Evolutionary conservation across 495 filamentous ascomycete genomes (phyloP).

Genomic region (Evernia prunastri): DNA sequence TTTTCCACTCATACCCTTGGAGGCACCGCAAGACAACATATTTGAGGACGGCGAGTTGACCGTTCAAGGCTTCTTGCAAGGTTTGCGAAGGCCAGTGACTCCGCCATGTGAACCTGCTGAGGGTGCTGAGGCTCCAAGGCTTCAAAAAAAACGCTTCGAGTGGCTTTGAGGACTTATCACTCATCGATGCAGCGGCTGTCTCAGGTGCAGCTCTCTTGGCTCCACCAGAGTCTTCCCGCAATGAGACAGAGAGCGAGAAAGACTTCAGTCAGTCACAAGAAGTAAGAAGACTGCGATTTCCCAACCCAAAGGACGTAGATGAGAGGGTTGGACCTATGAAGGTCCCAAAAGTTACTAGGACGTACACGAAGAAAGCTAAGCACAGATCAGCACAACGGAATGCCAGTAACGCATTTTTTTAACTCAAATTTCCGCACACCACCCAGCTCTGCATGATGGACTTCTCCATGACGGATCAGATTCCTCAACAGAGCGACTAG

Average conservation of each 20-base stretch:
- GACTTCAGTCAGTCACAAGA: not conserved
- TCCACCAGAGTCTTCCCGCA: not conserved
- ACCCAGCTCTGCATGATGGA: not conserved
- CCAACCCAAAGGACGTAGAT: too few relatives aligned
- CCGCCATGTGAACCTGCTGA: not conserved
- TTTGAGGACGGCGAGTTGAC: not conserved
- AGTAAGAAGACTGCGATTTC: not conserved
- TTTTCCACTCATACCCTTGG: not conserved
- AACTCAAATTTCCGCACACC: not conserved
- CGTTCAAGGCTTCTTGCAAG: slow-evolving; percentile 10
- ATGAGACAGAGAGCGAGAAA: not conserved
- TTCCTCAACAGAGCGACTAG: not conserved
- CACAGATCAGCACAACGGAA: not conserved
- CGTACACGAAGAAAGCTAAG: slow-evolving; percentile 6
- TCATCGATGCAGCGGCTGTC: not conserved
- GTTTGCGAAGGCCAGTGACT: not conserved
- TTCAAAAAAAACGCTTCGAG: not conserved
- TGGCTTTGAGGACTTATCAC: not conserved
- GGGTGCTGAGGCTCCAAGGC: not conserved
- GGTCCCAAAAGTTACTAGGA: not conserved
- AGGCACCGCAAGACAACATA: not conserved
- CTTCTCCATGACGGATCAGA: not conserved
- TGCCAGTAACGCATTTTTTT: not conserved
- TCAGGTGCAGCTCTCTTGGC: not conserved
- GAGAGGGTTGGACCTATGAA: not conserved